phyloP scores from a whole-genome alignment of 805 yeast species.

The Candida ipomoeae region DNA sequence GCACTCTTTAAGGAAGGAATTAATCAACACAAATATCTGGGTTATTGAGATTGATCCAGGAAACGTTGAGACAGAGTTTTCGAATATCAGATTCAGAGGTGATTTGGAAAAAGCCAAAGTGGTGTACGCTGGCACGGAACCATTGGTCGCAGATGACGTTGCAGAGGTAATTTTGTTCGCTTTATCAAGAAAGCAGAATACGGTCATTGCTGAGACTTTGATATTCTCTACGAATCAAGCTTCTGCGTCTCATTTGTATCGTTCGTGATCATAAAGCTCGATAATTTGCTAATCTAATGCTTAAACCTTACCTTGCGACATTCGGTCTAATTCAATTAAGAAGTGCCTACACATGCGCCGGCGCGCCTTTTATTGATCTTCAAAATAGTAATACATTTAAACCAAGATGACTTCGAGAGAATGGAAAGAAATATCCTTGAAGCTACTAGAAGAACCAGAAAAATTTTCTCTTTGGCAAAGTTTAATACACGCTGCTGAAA shows the following conservation, averaged over 20 bases:
- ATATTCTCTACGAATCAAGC: constrained; percentile 88
- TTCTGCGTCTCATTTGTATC: constrained; percentile 59
- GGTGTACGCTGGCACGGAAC: constrained; percentile 64
- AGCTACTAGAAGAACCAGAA: constrained; percentile 32
- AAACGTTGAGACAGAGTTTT: constrained; percentile 74
- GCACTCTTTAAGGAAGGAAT: constrained; percentile 69
- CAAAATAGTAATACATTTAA: neutral
- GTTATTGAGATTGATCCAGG: constrained; percentile 77
- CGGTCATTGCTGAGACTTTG: constrained; percentile 75
- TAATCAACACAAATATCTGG: constrained; percentile 64
- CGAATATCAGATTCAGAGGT: constrained; percentile 60
- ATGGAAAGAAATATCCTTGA: constrained; percentile 22
- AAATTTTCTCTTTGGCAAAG: constrained; percentile 36
- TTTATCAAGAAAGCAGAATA: constrained; percentile 62
- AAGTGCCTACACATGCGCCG: neutral
- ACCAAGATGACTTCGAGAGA: neutral
- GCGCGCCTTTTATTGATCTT: neutral
- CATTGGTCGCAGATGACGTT: constrained; percentile 68
- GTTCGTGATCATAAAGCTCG: neutral
- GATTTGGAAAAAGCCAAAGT: constrained; percentile 56
- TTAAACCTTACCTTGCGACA: neutral
- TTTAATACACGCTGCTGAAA: constrained; percentile 29
- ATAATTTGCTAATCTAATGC: neutral
- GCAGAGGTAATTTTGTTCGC: constrained; percentile 71
- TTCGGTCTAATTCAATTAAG: neutral